Evolutionary conservation across 345 rosid genomes (phyloP), one percentile per base, ranked within the genome.

Genomic region (Gossypium anomalum): DNA sequence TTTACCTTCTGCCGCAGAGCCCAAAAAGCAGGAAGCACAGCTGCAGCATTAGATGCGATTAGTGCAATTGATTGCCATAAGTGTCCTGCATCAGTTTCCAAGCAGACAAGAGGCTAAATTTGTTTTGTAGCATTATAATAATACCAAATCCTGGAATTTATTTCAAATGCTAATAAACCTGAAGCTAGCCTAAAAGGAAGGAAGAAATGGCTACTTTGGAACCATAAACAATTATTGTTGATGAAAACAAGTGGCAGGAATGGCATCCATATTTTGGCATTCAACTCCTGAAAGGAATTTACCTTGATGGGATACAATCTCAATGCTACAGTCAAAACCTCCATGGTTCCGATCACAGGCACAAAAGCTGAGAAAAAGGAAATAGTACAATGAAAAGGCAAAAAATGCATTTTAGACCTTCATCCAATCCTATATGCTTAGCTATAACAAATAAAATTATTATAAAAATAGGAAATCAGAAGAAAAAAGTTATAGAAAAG

Each of bases 321-420:
- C 96, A 57, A 87, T 63, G 78, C 98, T 86, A 73, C 98, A 95
- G 82, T 95, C 99, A 86, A 95, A 91, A 58, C 98, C 99, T 79
- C 99, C 99, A 73, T 95, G 99, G 45, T 84, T 87, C 72, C 92
- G 87, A 78, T 92, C 97, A 76, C 99, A 95, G 70, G 93, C 78
- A 70, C 97, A 95, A 81, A 83, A 93, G 85, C 98, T 94, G 90
- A 77, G 77, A 84, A 79, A 80, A 66, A 82, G 55, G 77, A 82
- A 70, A 77, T 20, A 38, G 45, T n/a, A 73, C 49, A 71, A 20
- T 71, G 23, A 59, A 61, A 72, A 55, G 38, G 69, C n/a, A 63
- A 58, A 2, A 43, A 61, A 45, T 67, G 70, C 77, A 52, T 6
- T 49, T 55, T 70, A 71, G 53, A 71, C 67, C 27, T 67, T 27